Percentiles rank a stretch among this genome's conserved stretches.
Conservation (phyloP, 805 yeast species). For the Metschnikowia anglica region DNA sequence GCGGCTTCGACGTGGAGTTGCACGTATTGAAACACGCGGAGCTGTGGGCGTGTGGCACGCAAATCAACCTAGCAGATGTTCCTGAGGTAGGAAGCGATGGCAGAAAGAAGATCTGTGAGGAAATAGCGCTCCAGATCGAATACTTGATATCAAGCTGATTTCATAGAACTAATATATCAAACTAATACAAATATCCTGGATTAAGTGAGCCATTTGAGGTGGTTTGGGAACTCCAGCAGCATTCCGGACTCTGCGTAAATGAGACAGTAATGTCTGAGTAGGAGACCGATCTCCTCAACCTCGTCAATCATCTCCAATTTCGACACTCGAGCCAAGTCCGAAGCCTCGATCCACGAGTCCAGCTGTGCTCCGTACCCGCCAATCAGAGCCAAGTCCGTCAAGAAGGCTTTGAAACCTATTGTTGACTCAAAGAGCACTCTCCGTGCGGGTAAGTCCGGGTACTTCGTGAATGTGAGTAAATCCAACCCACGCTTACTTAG, state of each 20-base stretch:
- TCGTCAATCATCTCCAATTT: slow-evolving; percentile 70
- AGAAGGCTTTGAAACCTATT: slow-evolving; percentile 31
- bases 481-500: slow-evolving; percentile 59
- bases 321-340: slow-evolving; percentile 46
- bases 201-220: slow-evolving; percentile 6
- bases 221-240: slow-evolving; percentile 5
- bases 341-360: slow-evolving; percentile 42
- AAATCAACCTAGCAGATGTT: slow-evolving; percentile 22
- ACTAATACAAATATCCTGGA: neutral
- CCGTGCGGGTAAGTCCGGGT: slow-evolving; percentile 43
- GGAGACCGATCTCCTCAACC: slow-evolving; percentile 63
- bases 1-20: slow-evolving; percentile 31
- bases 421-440: slow-evolving; percentile 22
- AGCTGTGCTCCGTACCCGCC: slow-evolving; percentile 35
- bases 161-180: neutral
- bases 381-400: slow-evolving; percentile 48
- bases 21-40: slow-evolving; percentile 27
- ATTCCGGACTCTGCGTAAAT: slow-evolving; percentile 17
- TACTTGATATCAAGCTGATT: slow-evolving; percentile 19
- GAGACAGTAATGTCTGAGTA: slow-evolving; percentile 62
- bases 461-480: slow-evolving; percentile 55
- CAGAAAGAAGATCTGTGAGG: slow-evolving; percentile 26
- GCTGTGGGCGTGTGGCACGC: slow-evolving; percentile 32
- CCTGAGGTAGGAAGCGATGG: slow-evolving; percentile 24
- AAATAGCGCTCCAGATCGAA: slow-evolving; percentile 25